phyloP scores from a whole-genome alignment of 805 yeast species.

The Cyberlindnera nakhonratchasimensis region DNA sequence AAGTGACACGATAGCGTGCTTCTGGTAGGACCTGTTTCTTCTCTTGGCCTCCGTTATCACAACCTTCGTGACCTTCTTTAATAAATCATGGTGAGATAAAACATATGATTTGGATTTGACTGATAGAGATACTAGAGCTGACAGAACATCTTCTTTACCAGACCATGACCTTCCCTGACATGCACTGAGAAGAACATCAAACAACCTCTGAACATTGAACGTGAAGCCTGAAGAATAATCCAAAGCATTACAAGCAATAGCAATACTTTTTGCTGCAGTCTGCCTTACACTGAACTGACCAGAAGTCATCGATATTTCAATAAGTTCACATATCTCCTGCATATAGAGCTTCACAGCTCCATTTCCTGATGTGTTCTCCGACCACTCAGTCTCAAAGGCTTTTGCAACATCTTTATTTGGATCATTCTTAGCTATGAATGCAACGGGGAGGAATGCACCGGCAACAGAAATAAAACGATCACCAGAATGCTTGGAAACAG shows the following conservation, averaged over 20 bases:
- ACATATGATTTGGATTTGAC: conserved; percentile 42
- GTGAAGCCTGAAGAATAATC: conserved; percentile 29
- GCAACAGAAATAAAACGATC: conserved; percentile 63
- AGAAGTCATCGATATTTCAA: conserved; percentile 48
- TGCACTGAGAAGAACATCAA: conserved; percentile 54
- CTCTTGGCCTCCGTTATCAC: conserved; percentile 62
- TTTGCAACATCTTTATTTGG: conserved; percentile 41
- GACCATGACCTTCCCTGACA: conserved; percentile 79
- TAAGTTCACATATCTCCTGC: conserved; percentile 58
- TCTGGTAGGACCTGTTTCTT: conserved; percentile 61
- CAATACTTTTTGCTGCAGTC: conserved; percentile 65
- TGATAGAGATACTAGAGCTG: conserved; percentile 61
- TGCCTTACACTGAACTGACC: conserved; percentile 62
- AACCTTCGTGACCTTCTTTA: conserved; percentile 38
- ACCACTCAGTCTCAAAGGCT: conserved; percentile 67
- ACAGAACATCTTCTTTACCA: conserved; percentile 77
- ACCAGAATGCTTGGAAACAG: conserved; percentile 64
- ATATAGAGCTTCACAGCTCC: conserved; percentile 68
- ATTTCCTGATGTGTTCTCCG: conserved; percentile 70
- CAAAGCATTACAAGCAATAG: conserved; percentile 50
- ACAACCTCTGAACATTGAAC: conserved; percentile 34
- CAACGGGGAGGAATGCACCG: conserved; percentile 67
- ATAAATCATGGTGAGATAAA: conserved; percentile 29
- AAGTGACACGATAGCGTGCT: conserved; percentile 47
- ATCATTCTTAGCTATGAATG: conserved; percentile 77